Evolutionary conservation across 2,329 filamentous ascomycete genomes (phyloP).

Genomic region (Fonsecaea nubica): DNA sequence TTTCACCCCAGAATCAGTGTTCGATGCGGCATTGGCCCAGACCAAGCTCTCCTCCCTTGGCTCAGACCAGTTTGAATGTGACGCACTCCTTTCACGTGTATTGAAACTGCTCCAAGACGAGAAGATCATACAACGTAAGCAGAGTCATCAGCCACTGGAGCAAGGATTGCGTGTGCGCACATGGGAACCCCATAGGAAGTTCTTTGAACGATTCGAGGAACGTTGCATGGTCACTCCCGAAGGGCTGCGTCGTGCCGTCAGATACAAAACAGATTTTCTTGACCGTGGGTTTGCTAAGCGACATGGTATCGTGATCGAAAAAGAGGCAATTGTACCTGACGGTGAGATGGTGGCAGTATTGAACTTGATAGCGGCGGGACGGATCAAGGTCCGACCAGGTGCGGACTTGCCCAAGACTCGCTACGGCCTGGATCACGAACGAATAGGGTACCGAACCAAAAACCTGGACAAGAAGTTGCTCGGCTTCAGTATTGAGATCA

Average conservation of each 20-base stretch:
- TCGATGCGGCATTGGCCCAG: slow-evolving; percentile 48
- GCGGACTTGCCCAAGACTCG: slow-evolving; percentile 51
- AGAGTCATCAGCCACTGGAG: slow-evolving; percentile 51
- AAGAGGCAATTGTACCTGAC: slow-evolving; percentile 42
- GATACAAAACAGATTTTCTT: slow-evolving; percentile 52
- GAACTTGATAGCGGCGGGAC: slow-evolving; percentile 43
- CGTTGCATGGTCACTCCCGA: slow-evolving; percentile 49
- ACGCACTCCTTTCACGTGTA: slow-evolving; percentile 48
- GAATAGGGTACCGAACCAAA: slow-evolving; percentile 55
- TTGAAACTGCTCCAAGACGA: slow-evolving; percentile 48
- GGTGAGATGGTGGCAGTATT: slow-evolving; percentile 40
- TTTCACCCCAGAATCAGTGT: slow-evolving; percentile 51
- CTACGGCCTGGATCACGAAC: slow-evolving; percentile 52
- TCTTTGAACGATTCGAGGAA: slow-evolving; percentile 53
- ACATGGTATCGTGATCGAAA: slow-evolving; percentile 35
- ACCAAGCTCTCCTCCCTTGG: slow-evolving; percentile 41
- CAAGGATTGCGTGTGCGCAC: slow-evolving; percentile 14
- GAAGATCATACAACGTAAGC: slow-evolving; percentile 28
- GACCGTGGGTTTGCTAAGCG: slow-evolving; percentile 48
- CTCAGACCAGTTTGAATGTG: slow-evolving; percentile 27
- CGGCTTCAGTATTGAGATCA: slow-evolving; percentile 51
- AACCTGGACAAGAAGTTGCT: slow-evolving; percentile 54
- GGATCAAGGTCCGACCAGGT: slow-evolving; percentile 46
- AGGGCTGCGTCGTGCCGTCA: slow-evolving; percentile 50
- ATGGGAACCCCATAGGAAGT: slow-evolving; percentile 32